Evolutionary conservation across 208 protist species (phyloP), one percentile per base, ranked within the genome.

Genomic region (Leishmania guyanensis): DNA sequence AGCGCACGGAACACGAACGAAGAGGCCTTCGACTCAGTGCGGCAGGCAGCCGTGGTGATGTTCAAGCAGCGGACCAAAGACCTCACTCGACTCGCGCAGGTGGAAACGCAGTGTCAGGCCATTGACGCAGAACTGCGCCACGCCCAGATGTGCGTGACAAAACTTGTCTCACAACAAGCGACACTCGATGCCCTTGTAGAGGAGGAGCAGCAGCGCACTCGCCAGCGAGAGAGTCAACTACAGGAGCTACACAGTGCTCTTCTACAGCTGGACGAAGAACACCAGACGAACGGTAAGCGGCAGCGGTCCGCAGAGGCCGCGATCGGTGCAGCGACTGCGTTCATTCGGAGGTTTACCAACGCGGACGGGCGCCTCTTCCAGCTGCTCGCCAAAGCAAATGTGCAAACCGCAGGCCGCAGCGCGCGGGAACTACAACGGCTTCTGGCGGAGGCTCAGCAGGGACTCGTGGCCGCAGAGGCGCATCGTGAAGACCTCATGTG

Each of bases 41-140:
- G 92, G 26, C 83, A 92, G 53, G 90, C 90, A 1, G 93, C 93
- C 2, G 51, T 92, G 56, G 82, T 84, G 56, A 92, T 97, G 89
- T 95, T 97, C 77, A 90, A 94, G 77, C 93, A 97, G 81, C 91
- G 92, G 74, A 95, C 92, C 22, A 91, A 91, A 50, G 93, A 97
- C 78, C 92, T 97, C 78, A 97, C 93, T 17, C 89, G 85, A 50
- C 85, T 94, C 5, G 80, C 88, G 9, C 51, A 86, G 6, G 83
- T 93, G 20, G 74, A 90, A 68, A 36, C 64, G 36, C 84, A 88
- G 73, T 73, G 73, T 17, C 84, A 86, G 16, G 5, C 68, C 22
- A 78, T 86, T 1, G 82, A 88, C 12, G 53, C 68, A 22, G 70
- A 85, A 62, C 75, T 85, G 65, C 70, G 77, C 62, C n/a, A 88